These are phyloP conservation scores for Protea cynaroides DNA, from an alignment of 164 flowering plant genomes.

Conservation along the genomic window DNA sequence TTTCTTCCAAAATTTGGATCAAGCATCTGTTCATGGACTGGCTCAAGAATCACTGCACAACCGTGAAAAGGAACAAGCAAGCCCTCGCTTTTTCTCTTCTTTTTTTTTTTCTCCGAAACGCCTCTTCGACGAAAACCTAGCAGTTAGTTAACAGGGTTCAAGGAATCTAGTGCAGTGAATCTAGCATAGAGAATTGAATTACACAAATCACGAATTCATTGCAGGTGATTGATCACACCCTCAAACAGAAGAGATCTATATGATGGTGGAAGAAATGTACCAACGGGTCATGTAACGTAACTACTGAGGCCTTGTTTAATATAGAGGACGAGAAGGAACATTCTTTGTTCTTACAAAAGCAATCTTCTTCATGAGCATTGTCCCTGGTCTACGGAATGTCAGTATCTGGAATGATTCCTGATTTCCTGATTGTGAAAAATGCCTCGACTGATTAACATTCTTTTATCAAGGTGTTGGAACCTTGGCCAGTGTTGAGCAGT, in stretches of 20 bases:
- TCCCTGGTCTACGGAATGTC: constrained; percentile 22
- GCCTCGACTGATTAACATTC: too few relatives aligned
- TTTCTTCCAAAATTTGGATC: constrained; percentile 1
- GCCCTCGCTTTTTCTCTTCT: too few relatives aligned
- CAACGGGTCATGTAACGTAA: constrained; percentile 17
- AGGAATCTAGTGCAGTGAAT: too few relatives aligned
- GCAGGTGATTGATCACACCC: constrained; percentile 28
- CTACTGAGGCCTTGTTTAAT: constrained; percentile 25
- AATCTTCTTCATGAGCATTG: constrained; percentile 23
- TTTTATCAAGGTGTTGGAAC: too few relatives aligned
- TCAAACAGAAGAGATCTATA: constrained; percentile 20
- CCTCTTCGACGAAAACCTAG: constrained; percentile 6
- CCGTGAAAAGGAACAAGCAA: constrained; percentile 16
- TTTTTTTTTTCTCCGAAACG: constrained; percentile 16
- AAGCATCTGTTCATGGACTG: constrained; percentile 2
- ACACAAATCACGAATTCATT: constrained; percentile 24
- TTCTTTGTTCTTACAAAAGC: constrained; percentile 23
- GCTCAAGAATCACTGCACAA: constrained; percentile 13
- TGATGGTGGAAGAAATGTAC: constrained; percentile 28
- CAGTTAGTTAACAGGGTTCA: constrained; percentile 13
- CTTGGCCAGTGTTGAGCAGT: too few relatives aligned
- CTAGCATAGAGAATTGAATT: constrained; percentile 13
- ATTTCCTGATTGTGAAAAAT: too few relatives aligned
- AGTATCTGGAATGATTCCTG: constrained; percentile 34
- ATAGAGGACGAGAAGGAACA: constrained; percentile 27